Base-by-base conservation (phyloP, 768 basidiomycete genomes). In the Stropharia rugosoannulata region DNA sequence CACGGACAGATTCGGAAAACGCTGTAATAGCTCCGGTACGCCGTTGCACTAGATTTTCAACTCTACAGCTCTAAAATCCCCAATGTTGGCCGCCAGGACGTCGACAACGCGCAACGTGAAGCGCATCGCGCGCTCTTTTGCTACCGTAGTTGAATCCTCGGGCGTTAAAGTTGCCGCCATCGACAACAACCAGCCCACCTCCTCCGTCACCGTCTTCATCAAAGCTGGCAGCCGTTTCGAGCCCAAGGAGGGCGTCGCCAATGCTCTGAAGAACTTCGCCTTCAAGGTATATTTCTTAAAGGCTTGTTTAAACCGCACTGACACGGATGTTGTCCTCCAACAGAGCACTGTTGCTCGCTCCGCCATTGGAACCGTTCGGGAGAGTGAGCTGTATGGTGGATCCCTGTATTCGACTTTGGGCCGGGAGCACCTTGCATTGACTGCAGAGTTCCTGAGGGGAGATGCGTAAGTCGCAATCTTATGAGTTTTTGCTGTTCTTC, bases 261-360 rank as follows among this genome's bases (percentile, higher is more conserved):
- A 96, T 77, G 88, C 85, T 58, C 81, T 98, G 73, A 97, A 97
- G 83, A 95, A 94, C 84, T 98, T 95, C 82, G 89, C 95, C 57
- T 98, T 96, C 87, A 98, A 97, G 90, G 96, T 98, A 62, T 46
- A 85, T 67, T 27, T 43, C 44, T 11, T 53, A 41, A 52, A 4
- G 43, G 16, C 9, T 35, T 6, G 55, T n/a, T 13, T 42, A 27
- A 11, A 3, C 6, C 13, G 8, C 19, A 22, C 12, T 15, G 10
- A 58, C 18, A 42, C 57, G 19, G 53, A 51, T 27, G 22, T 15
- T n/a, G 15, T 32, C 5, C 35, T 16, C 47, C 18, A 57, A 43
- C 69, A 98, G 96, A 90, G 89, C 75, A 96, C 92, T 36, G 77
- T 78, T 55, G 85, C 86, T 68, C 86, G 93, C 64, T 95, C 95